Percentiles rank a stretch among this genome's conserved stretches.
Conservation (phyloP, 1,284 basidiomycete species). For the Ustilago sp. region DNA sequence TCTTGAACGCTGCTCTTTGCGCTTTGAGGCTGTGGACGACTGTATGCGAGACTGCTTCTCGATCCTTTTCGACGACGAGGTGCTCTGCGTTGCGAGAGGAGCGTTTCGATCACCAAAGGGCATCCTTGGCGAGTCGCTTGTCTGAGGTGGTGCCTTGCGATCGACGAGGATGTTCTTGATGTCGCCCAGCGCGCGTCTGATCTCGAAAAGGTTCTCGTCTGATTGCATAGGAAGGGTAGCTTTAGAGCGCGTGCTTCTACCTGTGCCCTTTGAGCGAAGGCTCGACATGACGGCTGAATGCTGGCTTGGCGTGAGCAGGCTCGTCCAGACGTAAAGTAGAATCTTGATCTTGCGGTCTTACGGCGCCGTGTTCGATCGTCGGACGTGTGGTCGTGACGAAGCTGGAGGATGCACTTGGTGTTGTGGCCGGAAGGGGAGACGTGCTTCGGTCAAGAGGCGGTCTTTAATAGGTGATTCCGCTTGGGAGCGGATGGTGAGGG, state of each 20-base stretch:
- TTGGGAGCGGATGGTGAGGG: conserved; percentile 2
- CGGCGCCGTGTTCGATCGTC: neutral
- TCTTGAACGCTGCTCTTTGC: neutral
- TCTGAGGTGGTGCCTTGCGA: neutral
- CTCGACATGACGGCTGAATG: neutral
- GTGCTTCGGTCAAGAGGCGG: neutral
- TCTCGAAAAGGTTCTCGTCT: conserved; percentile 25
- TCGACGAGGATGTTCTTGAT: conserved; percentile 26
- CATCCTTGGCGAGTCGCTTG: conserved; percentile 15
- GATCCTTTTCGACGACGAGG: neutral
- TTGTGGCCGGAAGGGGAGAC: neutral
- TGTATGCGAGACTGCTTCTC: neutral
- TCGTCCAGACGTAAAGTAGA: neutral
- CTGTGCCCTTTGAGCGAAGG: conserved; percentile 4
- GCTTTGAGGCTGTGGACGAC: neutral
- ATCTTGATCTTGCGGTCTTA: neutral
- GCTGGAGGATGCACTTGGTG: neutral
- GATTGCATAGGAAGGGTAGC: conserved; percentile 1
- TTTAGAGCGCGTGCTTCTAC: conserved; percentile 7
- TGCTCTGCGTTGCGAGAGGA: neutral
- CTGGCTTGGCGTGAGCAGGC: neutral
- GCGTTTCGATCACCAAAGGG: conserved; percentile 34
- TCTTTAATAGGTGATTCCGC: neutral
- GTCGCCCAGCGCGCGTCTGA: conserved; percentile 16
- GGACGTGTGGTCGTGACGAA: neutral